These are phyloP conservation scores for Yarrowia hollandica DNA, from an alignment of 805 yeast genomes.

Conservation along the genomic window DNA sequence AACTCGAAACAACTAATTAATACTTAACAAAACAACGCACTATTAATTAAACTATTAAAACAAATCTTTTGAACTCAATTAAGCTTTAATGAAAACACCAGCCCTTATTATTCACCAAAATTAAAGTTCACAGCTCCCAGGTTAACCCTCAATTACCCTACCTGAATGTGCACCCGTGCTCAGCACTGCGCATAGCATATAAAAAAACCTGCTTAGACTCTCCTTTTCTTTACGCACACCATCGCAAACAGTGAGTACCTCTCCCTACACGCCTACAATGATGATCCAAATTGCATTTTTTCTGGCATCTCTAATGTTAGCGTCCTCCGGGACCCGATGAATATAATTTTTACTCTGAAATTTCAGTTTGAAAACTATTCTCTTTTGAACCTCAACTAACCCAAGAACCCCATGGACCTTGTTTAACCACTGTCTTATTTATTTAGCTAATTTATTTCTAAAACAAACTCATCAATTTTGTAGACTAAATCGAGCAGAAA, in stretches of 20 bases:
- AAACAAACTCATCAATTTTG: background rate
- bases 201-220: background rate
- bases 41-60: too few species aligned
- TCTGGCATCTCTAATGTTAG: constrained; percentile 41
- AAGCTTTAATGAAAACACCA: too few species aligned
- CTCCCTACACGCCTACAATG: constrained; percentile 26
- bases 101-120: too few species aligned
- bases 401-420: background rate
- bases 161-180: constrained; percentile 15
- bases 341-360: constrained; percentile 35
- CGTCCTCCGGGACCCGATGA: constrained; percentile 37
- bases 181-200: constrained; percentile 19
- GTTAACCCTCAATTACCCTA: constrained; percentile 14
- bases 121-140: background rate
- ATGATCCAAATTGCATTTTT: constrained; percentile 32
- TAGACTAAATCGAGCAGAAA: too few species aligned
- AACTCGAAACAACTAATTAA: too few species aligned
- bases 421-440: too few species aligned
- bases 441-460: constrained; percentile 5
- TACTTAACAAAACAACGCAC: too few species aligned
- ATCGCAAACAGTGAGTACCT: constrained; percentile 19
- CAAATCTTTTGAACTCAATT: background rate
- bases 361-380: background rate
- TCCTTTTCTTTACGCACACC: constrained; percentile 7
- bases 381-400: background rate